A percentile compares a stretch with the other conserved stretches of the same genome.
These are phyloP conservation scores for Chlorella ohadii DNA, from an alignment of 139 green algal species.

Conservation along the genomic window DNA sequence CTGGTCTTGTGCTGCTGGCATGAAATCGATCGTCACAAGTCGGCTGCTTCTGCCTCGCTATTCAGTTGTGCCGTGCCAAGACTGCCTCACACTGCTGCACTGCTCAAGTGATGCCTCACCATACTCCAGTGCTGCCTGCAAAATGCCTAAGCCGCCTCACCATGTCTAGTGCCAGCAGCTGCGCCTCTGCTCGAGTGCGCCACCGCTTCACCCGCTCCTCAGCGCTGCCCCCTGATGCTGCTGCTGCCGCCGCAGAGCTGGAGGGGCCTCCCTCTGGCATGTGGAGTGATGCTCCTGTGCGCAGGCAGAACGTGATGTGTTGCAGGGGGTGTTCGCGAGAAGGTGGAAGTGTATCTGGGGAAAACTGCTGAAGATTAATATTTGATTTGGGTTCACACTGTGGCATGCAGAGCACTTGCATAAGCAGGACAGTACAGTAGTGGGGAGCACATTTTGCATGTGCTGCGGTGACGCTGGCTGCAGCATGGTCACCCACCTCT, in stretches of 20 bases:
- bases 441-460: background rate
- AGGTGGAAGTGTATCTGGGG: too few species aligned
- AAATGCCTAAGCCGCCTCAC: background rate
- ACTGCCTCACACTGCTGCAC: too few species aligned
- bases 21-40: too few species aligned
- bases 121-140: background rate
- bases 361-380: background rate
- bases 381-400: background rate
- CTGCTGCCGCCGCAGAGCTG: background rate
- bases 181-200: constrained; percentile 22
- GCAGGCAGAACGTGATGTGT: background rate
- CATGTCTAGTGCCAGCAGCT: constrained; percentile 84
- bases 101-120: too few species aligned
- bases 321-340: background rate
- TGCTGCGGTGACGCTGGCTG: background rate
- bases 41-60: too few species aligned
- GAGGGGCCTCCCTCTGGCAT: background rate
- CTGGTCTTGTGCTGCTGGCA: too few species aligned
- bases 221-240: background rate
- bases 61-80: too few species aligned
- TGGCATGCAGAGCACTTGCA: background rate
- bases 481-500: constrained; percentile 16
- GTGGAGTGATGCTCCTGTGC: constrained; percentile 4
- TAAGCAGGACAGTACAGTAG: background rate
- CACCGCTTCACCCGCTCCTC: constrained; percentile 4